Evolutionary conservation across 306 rosid genomes (phyloP), one percentile per base, ranked within the genome.

Genomic region (Vigna radiata): DNA sequence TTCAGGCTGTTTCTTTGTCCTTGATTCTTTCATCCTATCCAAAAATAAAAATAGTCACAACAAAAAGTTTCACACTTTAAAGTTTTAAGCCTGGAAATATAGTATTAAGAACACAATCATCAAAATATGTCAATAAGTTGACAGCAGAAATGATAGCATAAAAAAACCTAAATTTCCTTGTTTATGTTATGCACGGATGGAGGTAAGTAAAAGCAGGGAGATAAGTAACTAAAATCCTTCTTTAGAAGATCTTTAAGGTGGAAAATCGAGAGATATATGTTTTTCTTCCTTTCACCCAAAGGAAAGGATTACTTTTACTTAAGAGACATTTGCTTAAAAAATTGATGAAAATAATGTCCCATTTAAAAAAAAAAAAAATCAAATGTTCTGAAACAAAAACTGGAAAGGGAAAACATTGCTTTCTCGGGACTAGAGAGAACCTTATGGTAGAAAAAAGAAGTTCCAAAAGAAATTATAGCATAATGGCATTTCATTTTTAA

Each of bases 1-100:
- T 79, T 88, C 92, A 53, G 88, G 63, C 78, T 90, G 94, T 63
- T 82, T 95, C 84, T 84, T 92, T 72, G 86, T 47, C 81, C 99
- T 87, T 73, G 85, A 83, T 86, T 95, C 97, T 77, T 88, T 92
- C 81, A 90, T 89, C 88, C 98, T 95, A 77, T 49, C 25, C 48
- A 29, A 70, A 73, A 82, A 73, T 50, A 29, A 68, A 2, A 48
- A 33, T 41, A 52, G 46, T 61, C 61, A 74, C n/a, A 41, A 58
- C 65, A 75, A 77, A 73, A 61, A 33, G 47, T 68, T 50, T 48
- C 60, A 50, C 52, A 59, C 33, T 69, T 48, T 33, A 36, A 33
- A 27, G 39, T 58, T 58, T 15, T 37, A 44, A 68, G 37, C 33
- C 14, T 5, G 73, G 4, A 53, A 53, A 23, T 65, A 7, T 3